Conservation (phyloP, 208 protist species). For the Leishmania amazonensis region DNA sequence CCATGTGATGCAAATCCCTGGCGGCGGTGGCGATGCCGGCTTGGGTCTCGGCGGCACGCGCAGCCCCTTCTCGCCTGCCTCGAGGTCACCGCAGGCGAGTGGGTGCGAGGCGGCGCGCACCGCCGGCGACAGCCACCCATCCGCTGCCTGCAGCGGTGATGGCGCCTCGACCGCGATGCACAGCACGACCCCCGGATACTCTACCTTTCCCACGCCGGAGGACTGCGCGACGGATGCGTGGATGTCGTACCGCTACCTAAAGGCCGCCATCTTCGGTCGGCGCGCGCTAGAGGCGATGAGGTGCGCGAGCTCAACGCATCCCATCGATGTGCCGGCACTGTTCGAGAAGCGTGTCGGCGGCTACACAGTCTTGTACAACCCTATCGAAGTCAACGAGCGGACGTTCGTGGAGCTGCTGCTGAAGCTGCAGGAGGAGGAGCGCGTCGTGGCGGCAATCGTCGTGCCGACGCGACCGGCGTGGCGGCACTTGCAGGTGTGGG, state of each 20-base stretch:
- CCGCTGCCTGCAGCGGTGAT: background rate
- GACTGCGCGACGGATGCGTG: conserved; percentile 34
- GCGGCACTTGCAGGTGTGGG: conserved; percentile 71
- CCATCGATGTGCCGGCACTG: conserved; percentile 17
- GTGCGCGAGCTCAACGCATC: background rate
- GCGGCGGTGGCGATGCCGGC: conserved; percentile 15
- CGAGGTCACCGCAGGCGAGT: background rate
- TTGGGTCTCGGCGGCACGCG: conserved; percentile 10
- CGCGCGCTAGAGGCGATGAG: conserved; percentile 17
- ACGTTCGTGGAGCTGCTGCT: conserved; percentile 57
- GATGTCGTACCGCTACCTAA: conserved; percentile 33
- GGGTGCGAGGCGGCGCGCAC: background rate
- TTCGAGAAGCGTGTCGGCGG: conserved; percentile 45
- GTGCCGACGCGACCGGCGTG: conserved; percentile 73
- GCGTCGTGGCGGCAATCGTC: conserved; percentile 76
- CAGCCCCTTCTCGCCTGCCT: conserved; percentile 6
- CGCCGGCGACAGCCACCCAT: background rate
- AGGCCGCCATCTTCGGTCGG: conserved; percentile 28
- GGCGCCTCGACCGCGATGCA: conserved; percentile 1
- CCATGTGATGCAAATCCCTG: conserved; percentile 12
- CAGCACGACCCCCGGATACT: conserved; percentile 23
- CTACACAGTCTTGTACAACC: conserved; percentile 88
- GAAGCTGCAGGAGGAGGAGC: conserved; percentile 65
- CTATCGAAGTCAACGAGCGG: conserved; percentile 64
- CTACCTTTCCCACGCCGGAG: conserved; percentile 41